A percentile compares a stretch with the other conserved stretches of the same genome.
These are phyloP conservation scores for Gleditsia sinensis DNA, from an alignment of 306 rosid species.

Conservation along the genomic window DNA sequence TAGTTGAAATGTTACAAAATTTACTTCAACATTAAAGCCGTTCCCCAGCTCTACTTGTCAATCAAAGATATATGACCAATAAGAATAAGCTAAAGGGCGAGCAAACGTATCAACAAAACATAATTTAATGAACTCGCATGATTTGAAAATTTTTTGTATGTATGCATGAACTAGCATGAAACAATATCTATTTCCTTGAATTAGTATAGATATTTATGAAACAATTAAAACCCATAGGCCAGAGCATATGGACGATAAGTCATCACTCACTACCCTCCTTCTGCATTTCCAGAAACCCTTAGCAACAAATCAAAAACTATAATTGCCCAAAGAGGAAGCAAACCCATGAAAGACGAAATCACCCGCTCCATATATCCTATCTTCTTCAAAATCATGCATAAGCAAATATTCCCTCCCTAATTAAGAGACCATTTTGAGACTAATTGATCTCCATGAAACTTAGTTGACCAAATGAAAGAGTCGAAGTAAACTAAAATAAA, in stretches of 20 bases:
- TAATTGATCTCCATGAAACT: not conserved
- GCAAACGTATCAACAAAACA: not conserved
- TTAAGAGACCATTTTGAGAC: not conserved
- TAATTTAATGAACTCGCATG: too few relatives aligned
- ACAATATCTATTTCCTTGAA: not conserved
- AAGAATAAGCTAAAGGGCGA: not conserved
- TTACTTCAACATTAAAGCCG: not conserved
- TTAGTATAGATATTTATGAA: not conserved
- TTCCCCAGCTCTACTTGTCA: not conserved
- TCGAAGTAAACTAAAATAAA: not conserved
- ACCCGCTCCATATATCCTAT: too few relatives aligned
- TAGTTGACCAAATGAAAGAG: constrained; percentile 25
- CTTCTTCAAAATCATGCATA: not conserved
- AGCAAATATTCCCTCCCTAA: not conserved
- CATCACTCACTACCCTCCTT: not conserved
- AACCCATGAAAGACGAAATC: not conserved
- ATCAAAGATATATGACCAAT: not conserved
- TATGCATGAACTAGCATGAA: too few relatives aligned
- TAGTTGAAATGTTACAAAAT: not conserved
- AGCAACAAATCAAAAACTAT: not conserved
- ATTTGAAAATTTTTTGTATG: not conserved
- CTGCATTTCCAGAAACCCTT: not conserved
- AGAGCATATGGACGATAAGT: not conserved
- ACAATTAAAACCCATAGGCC: not conserved
- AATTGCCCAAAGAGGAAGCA: not conserved